These are phyloP conservation scores for Globisporangium lucens DNA, from an alignment of 352 stramenopile genomes.

Conservation along the genomic window DNA sequence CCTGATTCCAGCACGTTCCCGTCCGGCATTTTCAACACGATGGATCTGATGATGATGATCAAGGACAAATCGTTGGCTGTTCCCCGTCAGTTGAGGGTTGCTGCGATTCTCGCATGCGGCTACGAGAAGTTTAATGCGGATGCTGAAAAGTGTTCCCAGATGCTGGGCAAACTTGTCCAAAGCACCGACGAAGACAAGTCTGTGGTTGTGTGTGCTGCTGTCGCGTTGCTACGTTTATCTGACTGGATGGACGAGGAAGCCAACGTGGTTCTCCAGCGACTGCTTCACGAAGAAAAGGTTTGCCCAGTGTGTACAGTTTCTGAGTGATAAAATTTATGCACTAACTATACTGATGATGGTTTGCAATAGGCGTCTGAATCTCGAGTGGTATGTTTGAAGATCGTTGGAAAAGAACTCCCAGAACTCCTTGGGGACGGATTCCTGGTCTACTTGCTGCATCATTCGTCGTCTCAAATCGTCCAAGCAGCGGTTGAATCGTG, in stretches of 20 bases:
- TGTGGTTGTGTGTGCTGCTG: conserved; percentile 64
- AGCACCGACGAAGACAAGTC: conserved; percentile 63
- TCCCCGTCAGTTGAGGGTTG: conserved; percentile 61
- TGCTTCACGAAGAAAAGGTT: conserved; percentile 80
- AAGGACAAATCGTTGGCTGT: conserved; percentile 61
- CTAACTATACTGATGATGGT: background rate
- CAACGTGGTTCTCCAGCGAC: conserved; percentile 69
- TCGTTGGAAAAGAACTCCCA: conserved; percentile 76
- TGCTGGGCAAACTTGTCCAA: conserved; percentile 61
- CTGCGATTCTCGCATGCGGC: conserved; percentile 70
- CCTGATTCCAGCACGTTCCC: conserved; percentile 52
- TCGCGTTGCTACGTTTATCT: conserved; percentile 65
- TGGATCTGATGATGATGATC: conserved; percentile 84
- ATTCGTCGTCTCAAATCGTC: conserved; percentile 66
- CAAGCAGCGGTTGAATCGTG: conserved; percentile 81
- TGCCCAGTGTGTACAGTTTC: background rate
- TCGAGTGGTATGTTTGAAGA: conserved; percentile 76
- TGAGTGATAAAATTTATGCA: background rate
- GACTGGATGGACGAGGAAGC: conserved; percentile 88
- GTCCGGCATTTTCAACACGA: conserved; percentile 70
- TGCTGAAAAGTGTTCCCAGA: conserved; percentile 51
- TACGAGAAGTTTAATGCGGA: conserved; percentile 72
- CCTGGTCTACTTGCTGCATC: conserved; percentile 80
- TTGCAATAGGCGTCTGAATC: conserved; percentile 45
- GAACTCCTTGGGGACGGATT: conserved; percentile 82